Conservation (phyloP, 345 rosid genomes). For the Eucalyptus melliodora region DNA sequence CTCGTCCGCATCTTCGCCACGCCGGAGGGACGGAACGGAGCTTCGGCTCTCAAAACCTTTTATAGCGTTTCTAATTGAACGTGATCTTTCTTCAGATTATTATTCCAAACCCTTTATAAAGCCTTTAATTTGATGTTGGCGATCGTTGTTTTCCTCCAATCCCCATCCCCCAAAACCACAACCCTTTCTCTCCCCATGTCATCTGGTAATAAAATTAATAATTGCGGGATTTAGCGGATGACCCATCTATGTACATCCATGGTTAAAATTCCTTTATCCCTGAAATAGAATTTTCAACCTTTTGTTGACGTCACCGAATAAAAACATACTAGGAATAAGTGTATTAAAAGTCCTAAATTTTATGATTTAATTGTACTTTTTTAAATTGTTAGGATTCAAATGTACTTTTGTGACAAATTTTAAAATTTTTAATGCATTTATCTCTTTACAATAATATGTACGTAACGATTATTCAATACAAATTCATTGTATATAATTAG, state of each 20-base stretch:
- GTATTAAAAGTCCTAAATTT: too few relatives aligned
- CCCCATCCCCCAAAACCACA: too few relatives aligned
- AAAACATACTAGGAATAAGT: not conserved
- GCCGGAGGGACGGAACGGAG: not conserved
- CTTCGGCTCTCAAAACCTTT: not conserved
- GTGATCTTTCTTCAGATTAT: not conserved
- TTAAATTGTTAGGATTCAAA: too few relatives aligned
- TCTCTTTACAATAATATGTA: not conserved
- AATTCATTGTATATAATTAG: too few relatives aligned
- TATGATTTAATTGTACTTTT: too few relatives aligned
- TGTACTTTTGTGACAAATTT: too few relatives aligned
- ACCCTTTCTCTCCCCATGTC: not conserved
- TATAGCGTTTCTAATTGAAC: not conserved
- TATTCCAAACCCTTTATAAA: not conserved
- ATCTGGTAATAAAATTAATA: not conserved
- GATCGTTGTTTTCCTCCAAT: not conserved
- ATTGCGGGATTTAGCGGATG: not conserved
- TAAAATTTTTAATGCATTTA: too few relatives aligned
- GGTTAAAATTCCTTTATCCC: not conserved
- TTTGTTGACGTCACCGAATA: accelerated
- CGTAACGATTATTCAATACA: too few relatives aligned
- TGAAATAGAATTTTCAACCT: not conserved
- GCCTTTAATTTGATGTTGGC: not conserved
- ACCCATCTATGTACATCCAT: not conserved
- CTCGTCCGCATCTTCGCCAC: not conserved